These are phyloP conservation scores for Penicillium sp. DNA, from an alignment of 2,329 filamentous ascomycete species.

Conservation along the genomic window DNA sequence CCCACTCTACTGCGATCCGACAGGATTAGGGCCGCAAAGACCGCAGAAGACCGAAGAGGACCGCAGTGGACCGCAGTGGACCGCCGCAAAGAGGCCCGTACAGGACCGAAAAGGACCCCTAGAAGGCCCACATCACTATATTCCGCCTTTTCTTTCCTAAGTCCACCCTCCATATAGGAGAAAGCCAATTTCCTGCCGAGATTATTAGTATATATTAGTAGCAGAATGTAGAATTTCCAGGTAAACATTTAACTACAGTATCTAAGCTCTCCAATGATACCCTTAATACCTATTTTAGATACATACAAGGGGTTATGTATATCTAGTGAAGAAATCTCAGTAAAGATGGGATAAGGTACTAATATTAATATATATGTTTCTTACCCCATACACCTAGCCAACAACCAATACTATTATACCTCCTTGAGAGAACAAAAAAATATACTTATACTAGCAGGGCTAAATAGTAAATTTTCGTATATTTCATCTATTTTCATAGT, in stretches of 20 bases:
- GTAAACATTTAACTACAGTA: not conserved
- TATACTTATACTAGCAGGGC: not conserved
- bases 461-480: not conserved
- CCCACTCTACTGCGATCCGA: no score
- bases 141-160: no score
- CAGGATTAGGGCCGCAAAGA: no score
- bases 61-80: no score
- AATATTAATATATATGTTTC: not conserved
- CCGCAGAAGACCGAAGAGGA: no score
- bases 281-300: not conserved
- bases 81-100: no score
- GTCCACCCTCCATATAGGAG: no score
- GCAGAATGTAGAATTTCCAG: not conserved
- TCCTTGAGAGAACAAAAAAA: not conserved
- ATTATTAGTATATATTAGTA: not conserved
- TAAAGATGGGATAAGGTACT: not conserved
- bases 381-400: not conserved
- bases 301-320: not conserved
- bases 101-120: no score
- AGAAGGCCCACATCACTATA: no score
- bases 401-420: not conserved
- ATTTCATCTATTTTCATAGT: constrained; percentile 1
- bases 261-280: constrained; percentile 1
- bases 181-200: no score
- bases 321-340: not conserved